Evolutionary conservation across 257 asterid species (phyloP).

Genomic region (Vinca minor): DNA sequence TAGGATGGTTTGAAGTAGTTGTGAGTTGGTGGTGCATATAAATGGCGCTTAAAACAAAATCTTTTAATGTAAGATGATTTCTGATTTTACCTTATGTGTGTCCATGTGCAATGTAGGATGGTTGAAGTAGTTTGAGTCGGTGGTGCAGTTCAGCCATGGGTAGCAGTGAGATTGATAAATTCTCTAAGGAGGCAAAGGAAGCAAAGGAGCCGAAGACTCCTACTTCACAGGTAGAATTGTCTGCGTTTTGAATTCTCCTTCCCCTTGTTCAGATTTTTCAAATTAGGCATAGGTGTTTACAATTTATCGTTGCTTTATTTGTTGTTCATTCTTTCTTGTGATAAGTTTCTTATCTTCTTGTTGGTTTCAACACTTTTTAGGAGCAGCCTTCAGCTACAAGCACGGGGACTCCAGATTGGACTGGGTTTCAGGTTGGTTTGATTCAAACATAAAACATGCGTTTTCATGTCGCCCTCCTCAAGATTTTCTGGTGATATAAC

Average conservation of each 20-base stretch:
- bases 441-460: slow-evolving; percentile 3
- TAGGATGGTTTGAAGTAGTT: slow-evolving; percentile 39
- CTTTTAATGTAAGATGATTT: slow-evolving; percentile 3
- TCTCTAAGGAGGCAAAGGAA: slow-evolving; percentile 72
- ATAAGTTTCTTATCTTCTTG: not conserved
- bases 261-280: not conserved
- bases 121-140: slow-evolving; percentile 27
- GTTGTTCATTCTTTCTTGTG: not conserved
- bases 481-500: not conserved
- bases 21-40: slow-evolving; percentile 17
- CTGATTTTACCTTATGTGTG: slow-evolving; percentile 2
- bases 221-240: slow-evolving; percentile 43
- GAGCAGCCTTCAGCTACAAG: slow-evolving; percentile 59
- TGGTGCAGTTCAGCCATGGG: slow-evolving; percentile 51
- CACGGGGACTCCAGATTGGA: slow-evolving; percentile 77
- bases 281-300: not conserved
- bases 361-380: slow-evolving; percentile 26
- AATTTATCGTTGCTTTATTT: not conserved
- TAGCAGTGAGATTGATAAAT: slow-evolving; percentile 70
- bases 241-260: not conserved
- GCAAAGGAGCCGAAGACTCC: slow-evolving; percentile 68
- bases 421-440: slow-evolving; percentile 78
- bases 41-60: slow-evolving; percentile 1
- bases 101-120: slow-evolving; percentile 30
- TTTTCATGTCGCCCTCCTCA: not conserved